These are phyloP conservation scores for Triticum urartu DNA, from an alignment of 176 grass and related monocot species.

Conservation along the genomic window DNA sequence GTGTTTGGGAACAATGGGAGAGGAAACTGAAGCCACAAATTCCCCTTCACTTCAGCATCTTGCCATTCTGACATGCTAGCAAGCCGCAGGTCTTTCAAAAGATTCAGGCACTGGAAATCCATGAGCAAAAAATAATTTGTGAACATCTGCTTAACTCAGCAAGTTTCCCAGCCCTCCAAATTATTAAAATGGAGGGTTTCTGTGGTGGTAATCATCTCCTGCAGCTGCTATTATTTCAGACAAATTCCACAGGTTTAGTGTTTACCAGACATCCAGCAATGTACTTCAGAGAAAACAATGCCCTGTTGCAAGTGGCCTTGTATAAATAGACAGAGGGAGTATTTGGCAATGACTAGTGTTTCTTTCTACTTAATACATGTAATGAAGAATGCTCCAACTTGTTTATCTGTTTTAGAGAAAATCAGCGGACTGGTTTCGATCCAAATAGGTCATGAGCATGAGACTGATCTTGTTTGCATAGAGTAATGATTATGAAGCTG, in stretches of 20 bases:
- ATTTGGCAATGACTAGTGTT: background rate
- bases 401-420: conserved; percentile 28
- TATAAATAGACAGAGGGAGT: background rate
- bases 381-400: background rate
- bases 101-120: background rate
- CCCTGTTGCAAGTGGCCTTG: background rate
- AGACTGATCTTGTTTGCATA: background rate
- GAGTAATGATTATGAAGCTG: background rate
- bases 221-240: background rate
- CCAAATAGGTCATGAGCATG: conserved; percentile 4
- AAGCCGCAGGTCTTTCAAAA: background rate
- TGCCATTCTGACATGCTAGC: background rate
- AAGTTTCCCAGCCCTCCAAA: background rate
- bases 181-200: background rate
- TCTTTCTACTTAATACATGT: background rate
- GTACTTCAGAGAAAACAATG: background rate
- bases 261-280: background rate
- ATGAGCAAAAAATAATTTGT: background rate
- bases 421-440: background rate
- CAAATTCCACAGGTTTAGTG: no score
- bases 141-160: background rate
- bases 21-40: background rate
- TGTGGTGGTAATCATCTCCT: background rate
- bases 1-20: background rate
- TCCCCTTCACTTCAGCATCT: background rate